Evolutionary conservation across 495 filamentous ascomycete species (phyloP), one percentile per base, ranked within the genome.

Genomic region (Penicillium maclennaniae): DNA sequence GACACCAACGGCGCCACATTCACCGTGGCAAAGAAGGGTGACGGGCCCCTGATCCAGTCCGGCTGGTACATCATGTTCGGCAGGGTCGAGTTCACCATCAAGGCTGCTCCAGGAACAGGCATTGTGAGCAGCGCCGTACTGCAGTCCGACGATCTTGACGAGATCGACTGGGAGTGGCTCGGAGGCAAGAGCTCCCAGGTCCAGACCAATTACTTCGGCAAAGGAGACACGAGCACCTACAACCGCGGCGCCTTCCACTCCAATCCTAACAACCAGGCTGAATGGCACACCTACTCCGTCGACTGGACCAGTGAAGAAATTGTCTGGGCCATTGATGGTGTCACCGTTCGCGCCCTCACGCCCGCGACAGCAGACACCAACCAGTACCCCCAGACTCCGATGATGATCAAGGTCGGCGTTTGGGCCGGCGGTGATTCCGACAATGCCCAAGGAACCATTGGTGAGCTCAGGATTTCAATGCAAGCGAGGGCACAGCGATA

Each of bases 91-190:
- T 78, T 78, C 49, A 66, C 70, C 9, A 69, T 87, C 55, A 81
- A 85, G 60, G 76, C 83, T 15, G 83, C 84, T 6, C 75, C 83
- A 0, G 84, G 84, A 26, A 74, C 69, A 2, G 84, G 84, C n/a
- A 85, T 81, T 17, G 78, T 81, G 49, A 91, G 87, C 70, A 89
- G 86, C 51, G 83, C 91, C 47, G 89, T 95, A 38, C 75, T 92
- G 60, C 81, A 90, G 59, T 91, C 87, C 28, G 91, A 95, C 58
- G 84, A 88, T 58, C 76, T 95, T 17, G 91, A 96, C 62, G 91
- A 96, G 64, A 86, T 96, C 50, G 91, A 95, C 68, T 92, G 87
- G 86, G 91, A 92, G 65, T 92, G 88, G 73, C 78, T 89, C 17
- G 87, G 89, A 43, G 82, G 78, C 26, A 82, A 89, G 58, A 65